Conservation (phyloP, 1,284 basidiomycete genomes). For the Ceratobasidium sp. region DNA sequence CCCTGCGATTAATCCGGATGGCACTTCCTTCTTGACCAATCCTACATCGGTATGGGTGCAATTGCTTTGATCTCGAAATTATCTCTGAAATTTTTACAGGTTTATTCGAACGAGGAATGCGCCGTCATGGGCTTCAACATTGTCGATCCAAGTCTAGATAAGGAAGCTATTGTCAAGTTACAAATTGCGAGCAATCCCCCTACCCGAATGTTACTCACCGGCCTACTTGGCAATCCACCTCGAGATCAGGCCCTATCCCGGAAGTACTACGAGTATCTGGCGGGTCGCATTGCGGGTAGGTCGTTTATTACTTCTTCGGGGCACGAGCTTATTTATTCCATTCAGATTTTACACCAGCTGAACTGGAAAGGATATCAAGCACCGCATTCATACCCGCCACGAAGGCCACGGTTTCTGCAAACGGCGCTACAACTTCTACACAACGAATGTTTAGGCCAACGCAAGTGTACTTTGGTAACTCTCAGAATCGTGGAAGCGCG, state of each 20-base stretch:
- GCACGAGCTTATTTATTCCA: not conserved
- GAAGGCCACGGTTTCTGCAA: constrained; percentile 25
- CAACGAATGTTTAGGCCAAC: constrained; percentile 69
- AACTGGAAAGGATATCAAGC: constrained; percentile 55
- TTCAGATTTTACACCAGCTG: constrained; percentile 54
- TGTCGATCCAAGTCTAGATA: constrained; percentile 68
- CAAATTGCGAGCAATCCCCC: constrained; percentile 83
- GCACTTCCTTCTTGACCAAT: constrained; percentile 68
- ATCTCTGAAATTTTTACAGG: constrained; percentile 61
- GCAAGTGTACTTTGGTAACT: constrained; percentile 76
- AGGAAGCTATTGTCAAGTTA: constrained; percentile 76
- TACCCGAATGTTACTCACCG: constrained; percentile 71
- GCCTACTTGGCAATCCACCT: constrained; percentile 76
- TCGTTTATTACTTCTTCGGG: not conserved
- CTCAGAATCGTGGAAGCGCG: constrained; percentile 55
- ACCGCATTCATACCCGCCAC: constrained; percentile 60
- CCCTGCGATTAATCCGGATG: constrained; percentile 73
- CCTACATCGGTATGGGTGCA: constrained; percentile 71
- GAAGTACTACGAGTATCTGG: constrained; percentile 83
- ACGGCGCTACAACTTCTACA: constrained; percentile 49
- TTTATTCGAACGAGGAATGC: constrained; percentile 80
- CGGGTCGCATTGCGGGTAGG: constrained; percentile 77
- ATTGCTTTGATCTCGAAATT: not conserved
- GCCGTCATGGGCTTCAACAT: constrained; percentile 82
- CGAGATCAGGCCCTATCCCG: constrained; percentile 68